phyloP scores from a whole-genome alignment of 179 eudicot genomes.

The Drosera spatulata region DNA sequence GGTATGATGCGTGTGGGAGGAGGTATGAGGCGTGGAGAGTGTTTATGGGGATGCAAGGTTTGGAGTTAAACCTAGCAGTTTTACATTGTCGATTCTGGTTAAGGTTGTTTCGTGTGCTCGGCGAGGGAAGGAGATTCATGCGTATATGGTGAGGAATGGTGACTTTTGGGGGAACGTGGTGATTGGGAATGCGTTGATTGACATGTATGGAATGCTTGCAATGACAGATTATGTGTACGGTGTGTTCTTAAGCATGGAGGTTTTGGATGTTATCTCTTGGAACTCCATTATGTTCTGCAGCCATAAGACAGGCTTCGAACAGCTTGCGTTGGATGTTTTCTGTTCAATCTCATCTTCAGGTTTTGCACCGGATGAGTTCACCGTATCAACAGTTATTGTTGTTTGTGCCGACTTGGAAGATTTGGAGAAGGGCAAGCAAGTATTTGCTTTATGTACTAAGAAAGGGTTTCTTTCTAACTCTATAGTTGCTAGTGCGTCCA shows the following conservation, averaged over 20 bases:
- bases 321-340: conserved; percentile 19
- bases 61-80: conserved; percentile 27
- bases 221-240: conserved; percentile 21
- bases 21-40: conserved; percentile 22
- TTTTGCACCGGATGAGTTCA: conserved; percentile 22
- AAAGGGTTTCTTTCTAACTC: conserved; percentile 27
- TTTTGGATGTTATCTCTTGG: conserved; percentile 30
- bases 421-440: conserved; percentile 26
- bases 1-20: conserved; percentile 32
- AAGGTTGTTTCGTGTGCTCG: conserved; percentile 17
- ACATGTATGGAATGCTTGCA: conserved; percentile 27
- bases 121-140: conserved; percentile 29
- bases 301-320: conserved; percentile 10
- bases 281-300: conserved; percentile 24
- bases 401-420: conserved; percentile 22
- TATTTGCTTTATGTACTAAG: conserved; percentile 27
- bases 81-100: conserved; percentile 23
- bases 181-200: conserved; percentile 26
- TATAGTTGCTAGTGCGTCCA: conserved; percentile 29
- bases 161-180: conserved; percentile 21
- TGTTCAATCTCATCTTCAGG: conserved; percentile 23
- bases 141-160: conserved; percentile 24
- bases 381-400: conserved; percentile 21
- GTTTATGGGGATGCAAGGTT: conserved; percentile 35
- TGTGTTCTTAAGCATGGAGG: conserved; percentile 27